Conservation (phyloP, 257 asterid species). For the Fraxinus excelsior region DNA sequence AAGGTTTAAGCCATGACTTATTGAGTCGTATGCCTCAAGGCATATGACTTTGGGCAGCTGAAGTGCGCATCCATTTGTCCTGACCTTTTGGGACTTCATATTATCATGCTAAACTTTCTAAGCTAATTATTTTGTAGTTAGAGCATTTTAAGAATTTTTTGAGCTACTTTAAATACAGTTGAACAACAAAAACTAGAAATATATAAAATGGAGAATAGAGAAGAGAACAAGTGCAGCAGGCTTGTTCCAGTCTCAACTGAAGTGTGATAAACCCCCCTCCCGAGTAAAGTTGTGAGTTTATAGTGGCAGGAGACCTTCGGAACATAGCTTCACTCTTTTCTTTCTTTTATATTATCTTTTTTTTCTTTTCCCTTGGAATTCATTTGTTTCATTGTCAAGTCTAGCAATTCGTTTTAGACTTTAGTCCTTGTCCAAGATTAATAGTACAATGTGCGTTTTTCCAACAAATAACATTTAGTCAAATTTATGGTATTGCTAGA, state of each 20-base stretch:
- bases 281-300: background rate
- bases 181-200: background rate
- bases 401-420: background rate
- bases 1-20: background rate
- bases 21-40: background rate
- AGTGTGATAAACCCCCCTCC: background rate
- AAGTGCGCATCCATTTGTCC: background rate
- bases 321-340: background rate
- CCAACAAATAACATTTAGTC: background rate
- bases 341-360: background rate
- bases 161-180: background rate
- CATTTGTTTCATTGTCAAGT: background rate
- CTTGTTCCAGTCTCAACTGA: background rate
- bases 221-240: background rate
- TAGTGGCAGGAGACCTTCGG: background rate
- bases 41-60: background rate
- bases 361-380: background rate
- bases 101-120: no score
- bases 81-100: no score
- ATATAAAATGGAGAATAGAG: background rate
- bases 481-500: background rate
- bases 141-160: no score
- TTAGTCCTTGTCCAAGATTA: background rate
- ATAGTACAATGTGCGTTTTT: background rate
- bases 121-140: no score